Base-by-base conservation (phyloP, 768 basidiomycete genomes). In the Tephrocybe sp. region DNA sequence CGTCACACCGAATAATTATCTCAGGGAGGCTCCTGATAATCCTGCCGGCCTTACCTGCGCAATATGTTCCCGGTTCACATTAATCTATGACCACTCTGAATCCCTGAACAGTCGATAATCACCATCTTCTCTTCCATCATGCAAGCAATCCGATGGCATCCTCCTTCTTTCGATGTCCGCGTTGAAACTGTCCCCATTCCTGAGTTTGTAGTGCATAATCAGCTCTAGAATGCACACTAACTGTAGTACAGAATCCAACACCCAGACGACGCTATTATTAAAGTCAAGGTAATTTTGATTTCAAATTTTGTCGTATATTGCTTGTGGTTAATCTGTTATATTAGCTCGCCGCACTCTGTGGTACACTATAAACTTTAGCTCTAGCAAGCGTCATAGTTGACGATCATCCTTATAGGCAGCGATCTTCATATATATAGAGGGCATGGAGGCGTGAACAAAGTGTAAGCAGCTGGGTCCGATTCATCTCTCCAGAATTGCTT, bases 381-480 rank as follows among this genome's bases (percentile, higher is more conserved):
- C 20, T 8, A 45, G 9, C 22, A 31, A 17, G 17, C 2, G 17
- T 16, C 38, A 39, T 12, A 20, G 5, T 9, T 47, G 20, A 45
- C 36, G 51, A 48, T 53, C 48, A 14, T 26, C 40, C 22, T 41
- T 26, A 22, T 53, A 78, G 80, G 84, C 42, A 87, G 85, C 55
- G 88, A 90, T 70, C 70, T 89, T 16, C 89, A 91, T 56, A 62
- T 83, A 30, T 92, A 90, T 63, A 75, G 89, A 40, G 87, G 86
- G 1, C 80, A 83, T 45, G 79, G 71, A 45, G 73, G 69, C 3
- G 66, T 80, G 26, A 66, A 72, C 33, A 71, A 78, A 62, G 70
- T 76, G 87, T 86, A 58, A 58, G 82, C 55, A 23, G 17, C 31
- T 14, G 39, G 10, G 48, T 9, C 22, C 42, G 35, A 47, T 35